A percentile compares a stretch with the other conserved stretches of the same genome.
phyloP scores from a whole-genome alignment of 2,329 filamentous ascomycete genomes.

The Fusarium sp. region DNA sequence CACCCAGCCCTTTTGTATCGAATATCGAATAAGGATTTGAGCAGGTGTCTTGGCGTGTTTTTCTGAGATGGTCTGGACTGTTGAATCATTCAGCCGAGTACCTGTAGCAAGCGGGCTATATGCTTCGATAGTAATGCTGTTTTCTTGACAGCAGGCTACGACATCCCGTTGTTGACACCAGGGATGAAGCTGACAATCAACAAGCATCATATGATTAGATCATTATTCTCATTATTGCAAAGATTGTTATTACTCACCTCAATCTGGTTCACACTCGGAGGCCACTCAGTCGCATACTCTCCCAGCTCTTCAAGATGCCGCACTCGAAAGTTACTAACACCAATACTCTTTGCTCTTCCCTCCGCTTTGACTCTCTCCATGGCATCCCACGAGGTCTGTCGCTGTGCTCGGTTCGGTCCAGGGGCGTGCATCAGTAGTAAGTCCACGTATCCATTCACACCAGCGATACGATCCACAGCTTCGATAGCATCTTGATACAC shows the following conservation, averaged over 20 bases:
- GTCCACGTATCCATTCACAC: conserved; percentile 72
- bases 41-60: conserved; percentile 70
- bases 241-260: conserved; percentile 61
- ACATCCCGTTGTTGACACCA: conserved; percentile 69
- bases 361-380: conserved; percentile 70
- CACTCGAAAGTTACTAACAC: conserved; percentile 78
- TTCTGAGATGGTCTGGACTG: conserved; percentile 64
- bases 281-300: conserved; percentile 71
- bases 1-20: conserved; percentile 76
- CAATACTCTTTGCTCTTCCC: conserved; percentile 72
- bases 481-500: conserved; percentile 69
- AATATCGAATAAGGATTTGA: conserved; percentile 76
- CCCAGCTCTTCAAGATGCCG: conserved; percentile 77
- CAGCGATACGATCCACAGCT: conserved; percentile 71
- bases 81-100: conserved; percentile 60
- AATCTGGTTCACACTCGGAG: conserved; percentile 79
- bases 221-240: background rate
- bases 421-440: conserved; percentile 77
- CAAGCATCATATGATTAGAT: background rate
- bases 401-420: conserved; percentile 62
- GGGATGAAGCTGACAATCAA: conserved; percentile 70
- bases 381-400: conserved; percentile 73
- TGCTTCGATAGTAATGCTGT: conserved; percentile 70
- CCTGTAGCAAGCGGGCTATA: conserved; percentile 54
- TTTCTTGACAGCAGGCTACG: conserved; percentile 73